Conservation (phyloP, 2,329 filamentous ascomycete genomes). For the Fusarium sp. region DNA sequence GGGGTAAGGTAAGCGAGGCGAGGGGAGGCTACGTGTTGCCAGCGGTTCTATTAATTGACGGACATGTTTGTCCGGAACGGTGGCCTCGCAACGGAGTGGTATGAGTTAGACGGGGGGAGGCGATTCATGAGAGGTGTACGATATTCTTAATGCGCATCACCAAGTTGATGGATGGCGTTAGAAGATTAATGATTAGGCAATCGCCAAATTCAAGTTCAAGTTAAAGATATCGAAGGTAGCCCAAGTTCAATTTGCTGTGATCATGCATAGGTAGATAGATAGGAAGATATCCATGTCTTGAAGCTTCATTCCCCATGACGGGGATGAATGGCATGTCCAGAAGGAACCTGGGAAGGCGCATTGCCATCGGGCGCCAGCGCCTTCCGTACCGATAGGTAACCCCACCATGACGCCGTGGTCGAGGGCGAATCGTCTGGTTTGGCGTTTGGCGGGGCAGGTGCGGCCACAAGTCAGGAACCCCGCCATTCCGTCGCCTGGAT, state of each 20-base stretch:
- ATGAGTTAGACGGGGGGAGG: constrained; percentile 25
- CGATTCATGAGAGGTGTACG: constrained; percentile 25
- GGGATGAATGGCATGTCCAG: not conserved
- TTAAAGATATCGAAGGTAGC: not conserved
- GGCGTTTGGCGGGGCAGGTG: constrained; percentile 43
- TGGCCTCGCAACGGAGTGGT: constrained; percentile 14
- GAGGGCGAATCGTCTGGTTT: constrained; percentile 36
- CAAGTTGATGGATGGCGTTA: constrained; percentile 3
- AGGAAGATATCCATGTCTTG: not conserved
- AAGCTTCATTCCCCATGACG: not conserved
- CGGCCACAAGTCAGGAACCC: constrained; percentile 36
- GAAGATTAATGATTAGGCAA: not conserved
- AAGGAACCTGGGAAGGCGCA: not conserved
- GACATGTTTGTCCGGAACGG: constrained; percentile 18
- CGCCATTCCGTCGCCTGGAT: constrained; percentile 27
- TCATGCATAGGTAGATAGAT: not conserved
- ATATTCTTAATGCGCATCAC: constrained; percentile 33
- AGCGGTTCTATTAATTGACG: constrained; percentile 21
- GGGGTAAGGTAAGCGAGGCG: constrained; percentile 37
- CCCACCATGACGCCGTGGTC: constrained; percentile 42
- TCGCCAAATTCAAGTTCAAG: not conserved
- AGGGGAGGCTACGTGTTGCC: constrained; percentile 22
- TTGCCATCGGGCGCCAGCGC: not conserved
- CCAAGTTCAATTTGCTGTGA: not conserved
- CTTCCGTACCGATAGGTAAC: constrained; percentile 19